Conservation (phyloP, 2,329 filamentous ascomycete species). For the Huntiella savannae region DNA sequence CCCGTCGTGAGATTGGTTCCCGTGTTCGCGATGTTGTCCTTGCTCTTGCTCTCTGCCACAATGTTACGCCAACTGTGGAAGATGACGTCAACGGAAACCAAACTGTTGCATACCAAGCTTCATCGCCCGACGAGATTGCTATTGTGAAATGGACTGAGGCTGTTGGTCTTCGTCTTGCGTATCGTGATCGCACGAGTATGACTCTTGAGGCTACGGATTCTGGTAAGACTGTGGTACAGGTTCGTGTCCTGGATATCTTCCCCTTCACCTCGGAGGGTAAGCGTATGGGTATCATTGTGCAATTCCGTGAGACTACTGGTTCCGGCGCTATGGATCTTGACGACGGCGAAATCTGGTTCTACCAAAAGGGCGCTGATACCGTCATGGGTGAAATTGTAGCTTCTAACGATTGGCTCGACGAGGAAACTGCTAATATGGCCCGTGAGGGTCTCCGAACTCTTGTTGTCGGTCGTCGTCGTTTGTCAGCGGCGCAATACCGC, state of each 20-base stretch:
- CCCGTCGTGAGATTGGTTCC: slow-evolving; percentile 78
- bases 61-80: slow-evolving; percentile 68
- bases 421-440: slow-evolving; percentile 99
- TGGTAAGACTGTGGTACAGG: slow-evolving; percentile 57
- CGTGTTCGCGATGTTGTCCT: slow-evolving; percentile 85
- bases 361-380: slow-evolving; percentile 93
- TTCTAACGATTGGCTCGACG: slow-evolving; percentile 94
- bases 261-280: slow-evolving; percentile 97
- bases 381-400: slow-evolving; percentile 95
- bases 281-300: slow-evolving; percentile 91
- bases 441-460: slow-evolving; percentile 85
- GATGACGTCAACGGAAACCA: slow-evolving; percentile 65
- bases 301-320: slow-evolving; percentile 48
- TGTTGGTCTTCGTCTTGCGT: slow-evolving; percentile 66
- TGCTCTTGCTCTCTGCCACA: slow-evolving; percentile 84
- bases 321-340: slow-evolving; percentile 28
- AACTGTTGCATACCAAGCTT: slow-evolving; percentile 81
- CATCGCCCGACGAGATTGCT: slow-evolving; percentile 92
- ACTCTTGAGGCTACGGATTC: slow-evolving; percentile 58
- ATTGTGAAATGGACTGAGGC: slow-evolving; percentile 92
- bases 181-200: slow-evolving; percentile 77
- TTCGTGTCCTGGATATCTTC: slow-evolving; percentile 82
- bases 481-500: slow-evolving; percentile 60
- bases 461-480: slow-evolving; percentile 78
- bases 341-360: slow-evolving; percentile 84